Evolutionary conservation across 805 yeast genomes (phyloP).

Genomic region (Ogataea haglerorum): DNA sequence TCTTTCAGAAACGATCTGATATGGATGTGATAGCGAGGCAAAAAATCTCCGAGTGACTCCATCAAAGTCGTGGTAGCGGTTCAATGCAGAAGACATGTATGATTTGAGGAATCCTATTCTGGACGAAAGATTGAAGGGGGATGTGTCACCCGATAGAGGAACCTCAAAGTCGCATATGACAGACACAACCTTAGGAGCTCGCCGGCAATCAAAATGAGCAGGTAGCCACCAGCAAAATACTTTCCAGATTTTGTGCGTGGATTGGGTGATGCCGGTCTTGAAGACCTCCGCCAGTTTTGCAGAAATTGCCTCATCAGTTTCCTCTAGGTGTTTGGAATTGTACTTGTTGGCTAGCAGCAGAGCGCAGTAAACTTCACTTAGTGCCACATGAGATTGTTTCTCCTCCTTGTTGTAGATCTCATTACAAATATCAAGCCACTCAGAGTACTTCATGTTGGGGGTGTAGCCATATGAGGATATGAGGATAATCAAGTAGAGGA

Average conservation of each 20-base stretch:
- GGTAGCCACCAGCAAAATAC: slow-evolving; percentile 75
- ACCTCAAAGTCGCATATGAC: slow-evolving; percentile 46
- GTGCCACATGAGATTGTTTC: slow-evolving; percentile 70
- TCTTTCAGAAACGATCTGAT: slow-evolving; percentile 67
- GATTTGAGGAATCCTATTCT: slow-evolving; percentile 54
- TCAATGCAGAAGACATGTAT: slow-evolving; percentile 25
- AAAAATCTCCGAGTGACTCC: slow-evolving; percentile 43
- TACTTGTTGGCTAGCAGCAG: slow-evolving; percentile 49
- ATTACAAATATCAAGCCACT: slow-evolving; percentile 48
- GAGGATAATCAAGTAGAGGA: slow-evolving; percentile 48
- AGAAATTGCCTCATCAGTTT: slow-evolving; percentile 46
- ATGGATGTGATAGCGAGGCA: slow-evolving; percentile 57
- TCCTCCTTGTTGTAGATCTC: slow-evolving; percentile 60
- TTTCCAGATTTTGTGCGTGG: slow-evolving; percentile 70
- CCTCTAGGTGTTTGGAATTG: slow-evolving; percentile 27
- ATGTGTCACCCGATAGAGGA: slow-evolving; percentile 44
- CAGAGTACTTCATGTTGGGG: slow-evolving; percentile 43
- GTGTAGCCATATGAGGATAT: slow-evolving; percentile 45
- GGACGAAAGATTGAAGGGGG: slow-evolving; percentile 64
- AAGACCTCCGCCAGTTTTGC: slow-evolving; percentile 45
- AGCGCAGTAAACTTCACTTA: slow-evolving; percentile 69
- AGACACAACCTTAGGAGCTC: slow-evolving; percentile 52
- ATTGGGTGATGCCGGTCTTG: slow-evolving; percentile 64
- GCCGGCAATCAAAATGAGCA: slow-evolving; percentile 59
- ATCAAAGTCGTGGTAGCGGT: slow-evolving; percentile 48